Percentiles rank a stretch among this genome's conserved stretches.
Evolutionary conservation across 106 monocot genomes (phyloP).

Genomic region (Dendrobium catenatum): DNA sequence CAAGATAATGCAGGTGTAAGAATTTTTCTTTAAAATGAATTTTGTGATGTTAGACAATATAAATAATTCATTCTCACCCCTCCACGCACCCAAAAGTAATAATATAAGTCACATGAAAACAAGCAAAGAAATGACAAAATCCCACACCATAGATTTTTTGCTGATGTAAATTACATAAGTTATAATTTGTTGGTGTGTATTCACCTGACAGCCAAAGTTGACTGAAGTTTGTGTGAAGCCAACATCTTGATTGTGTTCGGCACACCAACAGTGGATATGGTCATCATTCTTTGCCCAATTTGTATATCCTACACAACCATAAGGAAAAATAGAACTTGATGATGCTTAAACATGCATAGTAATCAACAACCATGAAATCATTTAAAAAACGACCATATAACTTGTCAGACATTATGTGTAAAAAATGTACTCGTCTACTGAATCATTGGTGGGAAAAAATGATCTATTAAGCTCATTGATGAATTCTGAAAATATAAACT

Average conservation of each 20-base stretch:
- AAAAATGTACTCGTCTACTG: no score
- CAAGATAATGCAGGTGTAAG: background rate
- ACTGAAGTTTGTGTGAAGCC: conserved; percentile 92
- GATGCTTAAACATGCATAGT: background rate
- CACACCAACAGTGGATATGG: conserved; percentile 97
- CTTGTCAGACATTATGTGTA: background rate
- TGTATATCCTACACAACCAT: conserved; percentile 51
- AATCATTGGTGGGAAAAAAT: background rate
- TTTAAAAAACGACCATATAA: background rate
- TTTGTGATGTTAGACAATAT: background rate
- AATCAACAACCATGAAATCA: background rate
- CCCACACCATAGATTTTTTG: background rate
- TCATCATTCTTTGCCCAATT: conserved; percentile 99
- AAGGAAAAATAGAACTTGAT: background rate
- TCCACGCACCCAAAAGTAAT: background rate
- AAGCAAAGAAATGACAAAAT: background rate
- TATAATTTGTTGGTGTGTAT: background rate
- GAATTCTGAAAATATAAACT: background rate
- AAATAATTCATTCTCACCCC: background rate
- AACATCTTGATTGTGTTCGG: conserved; percentile 92
- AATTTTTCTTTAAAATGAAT: background rate
- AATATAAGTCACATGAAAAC: background rate
- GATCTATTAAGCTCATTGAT: background rate
- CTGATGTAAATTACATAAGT: background rate
- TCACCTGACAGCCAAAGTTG: conserved; percentile 91